These are phyloP conservation scores for Ogataea polymorpha DNA, from an alignment of 805 yeast genomes.

Conservation along the genomic window DNA sequence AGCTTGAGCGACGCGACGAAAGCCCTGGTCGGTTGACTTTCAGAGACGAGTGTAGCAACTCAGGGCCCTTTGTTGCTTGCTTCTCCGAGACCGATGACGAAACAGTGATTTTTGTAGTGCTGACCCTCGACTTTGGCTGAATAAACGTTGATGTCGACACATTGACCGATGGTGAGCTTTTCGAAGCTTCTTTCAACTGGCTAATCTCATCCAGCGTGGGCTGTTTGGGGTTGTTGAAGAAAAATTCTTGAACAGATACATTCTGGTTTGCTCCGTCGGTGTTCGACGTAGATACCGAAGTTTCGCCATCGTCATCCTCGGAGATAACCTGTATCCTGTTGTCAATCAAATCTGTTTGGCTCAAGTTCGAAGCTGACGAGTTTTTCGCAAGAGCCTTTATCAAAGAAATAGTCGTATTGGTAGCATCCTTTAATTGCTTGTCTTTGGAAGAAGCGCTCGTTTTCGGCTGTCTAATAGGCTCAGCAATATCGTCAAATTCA, in stretches of 20 bases:
- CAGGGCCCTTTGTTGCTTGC: constrained; percentile 8
- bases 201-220: constrained; percentile 12
- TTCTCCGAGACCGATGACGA: constrained; percentile 23
- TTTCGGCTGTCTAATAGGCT: constrained; percentile 21
- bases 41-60: constrained; percentile 20
- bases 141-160: constrained; percentile 20
- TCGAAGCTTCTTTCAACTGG: constrained; percentile 9
- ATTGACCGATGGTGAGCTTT: neutral
- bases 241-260: constrained; percentile 54
- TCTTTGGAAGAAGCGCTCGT: constrained; percentile 9
- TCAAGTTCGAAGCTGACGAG: constrained; percentile 9
- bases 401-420: constrained; percentile 25
- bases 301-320: constrained; percentile 17
- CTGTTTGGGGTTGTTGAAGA: constrained; percentile 36
- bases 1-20: constrained; percentile 13
- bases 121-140: constrained; percentile 24
- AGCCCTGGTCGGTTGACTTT: constrained; percentile 17
- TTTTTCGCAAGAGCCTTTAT: constrained; percentile 22
- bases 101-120: constrained; percentile 3
- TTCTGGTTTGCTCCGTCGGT: constrained; percentile 14
- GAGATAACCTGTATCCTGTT: constrained; percentile 2
- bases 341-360: constrained; percentile 9
- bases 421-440: constrained; percentile 2
- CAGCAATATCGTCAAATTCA: constrained; percentile 25
- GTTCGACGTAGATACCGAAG: constrained; percentile 13